phyloP scores from a whole-genome alignment of 1,284 basidiomycete genomes.

The Heimioporus retisporus region DNA sequence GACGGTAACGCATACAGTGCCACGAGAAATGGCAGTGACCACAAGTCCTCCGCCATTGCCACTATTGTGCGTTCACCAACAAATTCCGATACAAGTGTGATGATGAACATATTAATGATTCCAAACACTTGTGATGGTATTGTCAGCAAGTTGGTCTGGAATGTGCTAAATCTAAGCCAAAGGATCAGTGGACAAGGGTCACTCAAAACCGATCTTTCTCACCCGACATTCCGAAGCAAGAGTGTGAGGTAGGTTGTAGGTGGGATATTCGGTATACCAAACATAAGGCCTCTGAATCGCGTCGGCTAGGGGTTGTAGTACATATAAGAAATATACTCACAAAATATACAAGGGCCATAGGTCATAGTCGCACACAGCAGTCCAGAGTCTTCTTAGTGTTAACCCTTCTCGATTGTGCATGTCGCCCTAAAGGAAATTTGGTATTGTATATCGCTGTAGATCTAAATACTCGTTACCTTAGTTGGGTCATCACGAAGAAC shows the following conservation, averaged over 20 bases:
- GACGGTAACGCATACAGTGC: constrained; percentile 58
- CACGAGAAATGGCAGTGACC: constrained; percentile 60
- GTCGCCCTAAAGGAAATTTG: constrained; percentile 50
- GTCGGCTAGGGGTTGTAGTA: neutral
- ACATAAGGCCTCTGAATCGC: constrained; percentile 49
- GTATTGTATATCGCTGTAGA: too few species aligned
- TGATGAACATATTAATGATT: constrained; percentile 54
- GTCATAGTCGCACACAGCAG: constrained; percentile 68
- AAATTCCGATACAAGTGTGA: constrained; percentile 57
- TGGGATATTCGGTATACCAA: constrained; percentile 60
- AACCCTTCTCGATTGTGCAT: constrained; percentile 86
- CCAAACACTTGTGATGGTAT: constrained; percentile 61
- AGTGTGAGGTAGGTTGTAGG: constrained; percentile 69
- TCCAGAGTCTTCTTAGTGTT: constrained; percentile 62
- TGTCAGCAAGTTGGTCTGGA: constrained; percentile 68
- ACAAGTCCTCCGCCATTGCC: constrained; percentile 59
- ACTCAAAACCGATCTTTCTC: neutral
- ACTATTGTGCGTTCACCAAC: constrained; percentile 58
- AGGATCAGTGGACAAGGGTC: neutral
- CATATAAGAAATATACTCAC: constrained; percentile 33
- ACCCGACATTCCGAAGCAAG: constrained; percentile 67
- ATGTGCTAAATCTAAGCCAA: constrained; percentile 61
- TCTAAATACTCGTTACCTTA: constrained; percentile 49
- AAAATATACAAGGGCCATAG: constrained; percentile 77
- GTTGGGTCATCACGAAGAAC: constrained; percentile 76